These are phyloP conservation scores for Aspergillus nanangensis DNA, from an alignment of 495 filamentous ascomycete genomes.

Conservation along the genomic window DNA sequence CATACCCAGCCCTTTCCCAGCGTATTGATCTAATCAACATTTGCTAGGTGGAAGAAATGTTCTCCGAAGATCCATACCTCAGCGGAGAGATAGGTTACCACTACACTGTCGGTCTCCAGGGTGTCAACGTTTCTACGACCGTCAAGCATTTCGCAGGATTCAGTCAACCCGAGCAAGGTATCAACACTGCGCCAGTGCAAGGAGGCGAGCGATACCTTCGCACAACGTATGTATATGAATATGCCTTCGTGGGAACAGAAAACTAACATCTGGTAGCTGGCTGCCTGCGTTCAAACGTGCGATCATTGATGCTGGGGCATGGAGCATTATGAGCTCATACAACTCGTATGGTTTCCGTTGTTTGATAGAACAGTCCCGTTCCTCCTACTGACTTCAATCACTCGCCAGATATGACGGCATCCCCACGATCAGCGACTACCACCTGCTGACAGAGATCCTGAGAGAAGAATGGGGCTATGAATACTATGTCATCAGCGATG, in stretches of 20 bases:
- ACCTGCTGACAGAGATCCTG: constrained; percentile 61
- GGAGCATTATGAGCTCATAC: constrained; percentile 64
- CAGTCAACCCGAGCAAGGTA: constrained; percentile 60
- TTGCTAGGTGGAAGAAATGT: constrained; percentile 59
- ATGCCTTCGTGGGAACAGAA: too few species aligned
- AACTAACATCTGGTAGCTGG: constrained; percentile 32
- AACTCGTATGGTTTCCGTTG: constrained; percentile 39
- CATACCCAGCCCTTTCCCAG: not conserved
- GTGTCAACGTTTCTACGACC: constrained; percentile 57
- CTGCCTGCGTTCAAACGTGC: constrained; percentile 60
- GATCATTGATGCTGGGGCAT: constrained; percentile 64
- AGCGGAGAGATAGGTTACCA: constrained; percentile 56
- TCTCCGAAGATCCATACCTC: constrained; percentile 60
- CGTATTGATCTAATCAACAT: not conserved
- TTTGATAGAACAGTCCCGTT: too few species aligned
- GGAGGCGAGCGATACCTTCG: constrained; percentile 64
- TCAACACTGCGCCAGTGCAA: constrained; percentile 66
- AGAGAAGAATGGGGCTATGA: constrained; percentile 67
- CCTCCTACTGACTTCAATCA: too few species aligned
- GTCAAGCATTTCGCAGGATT: constrained; percentile 69
- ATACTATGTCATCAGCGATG: constrained; percentile 56
- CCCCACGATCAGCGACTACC: constrained; percentile 55
- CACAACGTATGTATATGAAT: constrained; percentile 46
- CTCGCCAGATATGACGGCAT: constrained; percentile 53
- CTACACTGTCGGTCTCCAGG: constrained; percentile 59